Base-by-base conservation (phyloP, 768 basidiomycete species). In the Pisolithus sp. region DNA sequence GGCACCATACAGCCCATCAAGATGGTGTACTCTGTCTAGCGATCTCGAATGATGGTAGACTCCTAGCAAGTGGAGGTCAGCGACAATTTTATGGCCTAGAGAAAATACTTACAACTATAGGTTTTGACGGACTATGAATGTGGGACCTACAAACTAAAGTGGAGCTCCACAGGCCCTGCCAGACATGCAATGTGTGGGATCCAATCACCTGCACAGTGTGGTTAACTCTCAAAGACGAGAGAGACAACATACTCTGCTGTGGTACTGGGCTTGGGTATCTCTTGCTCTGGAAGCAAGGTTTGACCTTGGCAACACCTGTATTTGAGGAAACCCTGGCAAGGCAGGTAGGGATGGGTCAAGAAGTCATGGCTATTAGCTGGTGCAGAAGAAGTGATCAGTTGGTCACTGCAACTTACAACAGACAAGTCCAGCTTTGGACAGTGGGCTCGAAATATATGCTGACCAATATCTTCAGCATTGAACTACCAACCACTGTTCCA, bases 211-310 rank as follows among this genome's bases (percentile, higher is more conserved):
- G 51, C 10, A 13, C 39, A 9, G 18, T 21, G 21, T 55, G 54
- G 54, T 28, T 55, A 5, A 39, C 46, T 17, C 18, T 15, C 10
- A 43, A 52, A 17, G 41, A 50, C 9, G 23, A 44, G 7, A 2
- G 9, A 18, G 13, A 40, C 1, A 37, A 55, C 18, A 49, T 37
- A 13, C 42, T 55, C 7, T 55, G 54, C 17, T 41, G 24, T 17
- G 41, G 54, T 9, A 52, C 51, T 7, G 51, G 54, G 20, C 54
- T 55, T n/a, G n/a, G n/a, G n/a, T n/a, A n/a, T n/a, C n/a, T n/a
- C n/a, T n/a, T 43, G 8, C 5, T 55, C 13, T 55, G 50, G 51
- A 26, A 38, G 8, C 54, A 55, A 26, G 15, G 28, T 3, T 23
- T 31, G 2, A 34, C 47, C 23, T 30, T 30, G 28, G 21, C 21